These are phyloP conservation scores for Pichia pseudocactophila DNA, from an alignment of 805 yeast species.

Conservation along the genomic window DNA sequence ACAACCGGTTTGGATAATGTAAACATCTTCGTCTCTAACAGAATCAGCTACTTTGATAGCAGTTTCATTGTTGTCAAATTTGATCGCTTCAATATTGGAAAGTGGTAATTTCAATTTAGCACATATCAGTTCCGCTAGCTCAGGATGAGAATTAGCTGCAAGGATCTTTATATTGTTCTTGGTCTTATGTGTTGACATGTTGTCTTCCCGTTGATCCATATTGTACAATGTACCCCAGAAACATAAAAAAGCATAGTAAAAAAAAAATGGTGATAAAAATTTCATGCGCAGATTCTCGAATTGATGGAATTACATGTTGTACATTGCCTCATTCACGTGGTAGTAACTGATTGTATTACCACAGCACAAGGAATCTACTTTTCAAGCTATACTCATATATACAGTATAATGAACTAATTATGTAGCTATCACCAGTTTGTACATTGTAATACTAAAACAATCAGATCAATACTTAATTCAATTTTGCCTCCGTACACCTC, in stretches of 20 bases:
- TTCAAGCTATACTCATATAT: too few relatives aligned
- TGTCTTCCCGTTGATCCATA: background rate
- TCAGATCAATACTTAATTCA: too few relatives aligned
- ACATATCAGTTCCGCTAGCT: slow-evolving; percentile 66
- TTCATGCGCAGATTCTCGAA: background rate
- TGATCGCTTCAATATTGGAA: slow-evolving; percentile 72
- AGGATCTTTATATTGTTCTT: slow-evolving; percentile 42
- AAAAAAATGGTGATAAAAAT: background rate
- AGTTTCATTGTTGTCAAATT: slow-evolving; percentile 82
- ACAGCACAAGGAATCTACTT: too few relatives aligned
- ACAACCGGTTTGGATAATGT: slow-evolving; percentile 75
- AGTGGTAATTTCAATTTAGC: slow-evolving; percentile 54
- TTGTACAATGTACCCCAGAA: background rate
- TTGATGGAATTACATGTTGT: background rate
- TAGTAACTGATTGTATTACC: too few relatives aligned
- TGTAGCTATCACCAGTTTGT: too few relatives aligned
- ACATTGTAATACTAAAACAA: too few relatives aligned
- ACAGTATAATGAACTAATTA: too few relatives aligned
- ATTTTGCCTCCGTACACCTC: too few relatives aligned
- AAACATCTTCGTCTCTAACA: slow-evolving; percentile 85
- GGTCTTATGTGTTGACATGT: slow-evolving; percentile 26
- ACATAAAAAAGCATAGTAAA: background rate
- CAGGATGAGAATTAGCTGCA: slow-evolving; percentile 75
- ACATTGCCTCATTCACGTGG: too few relatives aligned
- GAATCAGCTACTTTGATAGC: slow-evolving; percentile 83